A percentile compares a stretch with the other conserved stretches of the same genome.
Conservation (phyloP, 176 grass and related monocot genomes). For the Ampelocalamus luodianensis region DNA sequence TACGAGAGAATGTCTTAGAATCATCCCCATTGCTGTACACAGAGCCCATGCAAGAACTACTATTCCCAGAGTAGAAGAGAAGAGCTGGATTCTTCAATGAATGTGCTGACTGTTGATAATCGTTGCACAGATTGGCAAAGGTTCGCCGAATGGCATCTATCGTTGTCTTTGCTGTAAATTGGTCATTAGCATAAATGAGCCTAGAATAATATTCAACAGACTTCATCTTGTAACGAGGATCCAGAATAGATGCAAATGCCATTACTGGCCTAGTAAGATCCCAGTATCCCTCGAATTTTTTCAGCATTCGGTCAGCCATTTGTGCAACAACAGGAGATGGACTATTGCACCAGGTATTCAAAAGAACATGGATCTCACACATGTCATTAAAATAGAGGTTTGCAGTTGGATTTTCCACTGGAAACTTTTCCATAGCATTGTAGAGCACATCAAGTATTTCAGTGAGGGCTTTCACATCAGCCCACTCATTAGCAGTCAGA, state of each 20-base stretch:
- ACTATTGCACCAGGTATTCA: slow-evolving; percentile 82
- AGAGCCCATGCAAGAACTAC: slow-evolving; percentile 58
- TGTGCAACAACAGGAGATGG: slow-evolving; percentile 75
- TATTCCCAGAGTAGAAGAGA: slow-evolving; percentile 75
- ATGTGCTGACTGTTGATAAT: slow-evolving; percentile 79
- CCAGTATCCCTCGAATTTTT: slow-evolving; percentile 91
- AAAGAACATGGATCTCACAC: slow-evolving; percentile 89
- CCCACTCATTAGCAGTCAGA: slow-evolving; percentile 78
- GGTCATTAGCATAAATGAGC: slow-evolving; percentile 71
- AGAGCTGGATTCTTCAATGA: slow-evolving; percentile 74
- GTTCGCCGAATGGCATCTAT: slow-evolving; percentile 71
- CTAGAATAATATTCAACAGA: slow-evolving; percentile 96
- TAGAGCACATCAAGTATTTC: slow-evolving; percentile 94
- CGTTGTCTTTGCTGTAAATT: slow-evolving; percentile 74
- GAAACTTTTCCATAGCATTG: slow-evolving; percentile 87
- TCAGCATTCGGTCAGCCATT: slow-evolving; percentile 80
- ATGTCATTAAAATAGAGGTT: slow-evolving; percentile 97
- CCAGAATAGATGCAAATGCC: slow-evolving; percentile 95
- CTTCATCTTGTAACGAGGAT: slow-evolving; percentile 99
- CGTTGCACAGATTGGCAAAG: slow-evolving; percentile 87
- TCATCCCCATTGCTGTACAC: slow-evolving; percentile 66
- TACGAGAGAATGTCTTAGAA: slow-evolving; percentile 82
- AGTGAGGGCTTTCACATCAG: slow-evolving; percentile 80
- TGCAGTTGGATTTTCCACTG: slow-evolving; percentile 71
- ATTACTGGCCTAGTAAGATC: slow-evolving; percentile 73